phyloP scores from a whole-genome alignment of 2,329 filamentous ascomycete species.

The Byssothecium circinans region DNA sequence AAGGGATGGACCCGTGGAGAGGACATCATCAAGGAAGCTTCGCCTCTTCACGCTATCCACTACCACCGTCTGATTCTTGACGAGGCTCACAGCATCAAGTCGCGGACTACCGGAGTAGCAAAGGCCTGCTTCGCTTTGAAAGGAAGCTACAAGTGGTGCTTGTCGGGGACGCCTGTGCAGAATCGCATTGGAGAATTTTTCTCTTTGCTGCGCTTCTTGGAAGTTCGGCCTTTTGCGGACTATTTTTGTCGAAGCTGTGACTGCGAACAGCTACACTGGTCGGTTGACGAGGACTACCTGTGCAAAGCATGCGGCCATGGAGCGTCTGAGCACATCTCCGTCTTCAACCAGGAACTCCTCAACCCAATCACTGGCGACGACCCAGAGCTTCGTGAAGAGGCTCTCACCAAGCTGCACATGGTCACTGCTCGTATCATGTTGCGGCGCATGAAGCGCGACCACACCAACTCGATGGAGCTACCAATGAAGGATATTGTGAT shows the following conservation, averaged over 20 bases:
- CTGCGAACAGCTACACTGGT: constrained; percentile 84
- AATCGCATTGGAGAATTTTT: constrained; percentile 98
- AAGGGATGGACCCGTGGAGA: constrained; percentile 85
- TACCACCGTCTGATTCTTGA: constrained; percentile 94
- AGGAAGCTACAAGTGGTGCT: constrained; percentile 89
- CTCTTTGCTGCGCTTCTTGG: constrained; percentile 87
- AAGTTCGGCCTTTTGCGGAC: constrained; percentile 84
- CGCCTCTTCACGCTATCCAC: constrained; percentile 75
- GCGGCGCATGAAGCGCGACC: constrained; percentile 88
- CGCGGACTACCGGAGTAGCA: constrained; percentile 84
- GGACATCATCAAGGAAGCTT: constrained; percentile 76
- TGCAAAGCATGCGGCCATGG: constrained; percentile 71
- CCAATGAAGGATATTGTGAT: constrained; percentile 92
- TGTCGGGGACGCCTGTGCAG: constrained; percentile 92
- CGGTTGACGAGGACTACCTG: constrained; percentile 68
- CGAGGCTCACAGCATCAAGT: constrained; percentile 94
- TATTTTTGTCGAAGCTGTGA: constrained; percentile 90
- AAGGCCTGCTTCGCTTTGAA: constrained; percentile 93
- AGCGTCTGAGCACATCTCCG: constrained; percentile 69
- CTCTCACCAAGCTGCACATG: constrained; percentile 79
- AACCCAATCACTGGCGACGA: constrained; percentile 67
- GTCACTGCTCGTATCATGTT: constrained; percentile 95
- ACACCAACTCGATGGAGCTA: constrained; percentile 93
- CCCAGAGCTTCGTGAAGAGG: constrained; percentile 62
- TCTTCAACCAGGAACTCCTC: constrained; percentile 93